Conservation (phyloP, 345 rosid genomes). For the Eucalyptus viminalis region DNA sequence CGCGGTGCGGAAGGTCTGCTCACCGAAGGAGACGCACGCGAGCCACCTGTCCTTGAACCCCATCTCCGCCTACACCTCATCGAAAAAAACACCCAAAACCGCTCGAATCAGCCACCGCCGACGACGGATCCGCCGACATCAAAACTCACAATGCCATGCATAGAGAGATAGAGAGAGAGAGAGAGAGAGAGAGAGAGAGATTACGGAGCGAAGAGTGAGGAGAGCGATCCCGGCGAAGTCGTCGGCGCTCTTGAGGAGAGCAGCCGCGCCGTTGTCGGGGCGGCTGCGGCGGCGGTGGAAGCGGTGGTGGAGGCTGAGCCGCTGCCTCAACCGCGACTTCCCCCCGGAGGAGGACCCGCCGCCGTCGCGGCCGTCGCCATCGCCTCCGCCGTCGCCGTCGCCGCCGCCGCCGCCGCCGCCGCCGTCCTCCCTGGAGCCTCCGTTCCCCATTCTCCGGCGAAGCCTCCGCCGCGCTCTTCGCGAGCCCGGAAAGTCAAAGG, state of each 20-base stretch:
- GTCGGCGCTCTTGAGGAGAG: conserved; percentile 24
- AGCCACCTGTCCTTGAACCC: conserved; percentile 78
- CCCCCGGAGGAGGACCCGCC: conserved; percentile 1
- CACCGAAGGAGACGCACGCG: conserved; percentile 84
- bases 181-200: neutral
- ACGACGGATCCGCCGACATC: neutral
- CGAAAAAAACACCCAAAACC: neutral
- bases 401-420: neutral
- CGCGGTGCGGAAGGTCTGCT: conserved; percentile 71
- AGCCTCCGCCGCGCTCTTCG: neutral
- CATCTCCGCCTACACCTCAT: conserved; percentile 55
- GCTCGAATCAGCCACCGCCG: neutral
- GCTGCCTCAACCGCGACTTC: conserved; percentile 22
- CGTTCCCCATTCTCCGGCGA: conserved; percentile 9
- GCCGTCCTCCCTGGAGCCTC: conserved; percentile 1
- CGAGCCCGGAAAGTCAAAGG: no score
- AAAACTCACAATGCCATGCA: neutral
- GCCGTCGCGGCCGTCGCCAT: neutral
- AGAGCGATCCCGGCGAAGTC: conserved; percentile 88
- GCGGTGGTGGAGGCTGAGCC: conserved; percentile 33
- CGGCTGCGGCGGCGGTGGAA: conserved; percentile 16
- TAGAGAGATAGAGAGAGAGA: neutral
- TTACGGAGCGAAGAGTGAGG: conserved; percentile 54
- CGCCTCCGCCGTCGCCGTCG: neutral
- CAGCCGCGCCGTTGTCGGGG: neutral